Conservation (phyloP, 352 stramenopile species). For the Saprolegnia parasitica region DNA sequence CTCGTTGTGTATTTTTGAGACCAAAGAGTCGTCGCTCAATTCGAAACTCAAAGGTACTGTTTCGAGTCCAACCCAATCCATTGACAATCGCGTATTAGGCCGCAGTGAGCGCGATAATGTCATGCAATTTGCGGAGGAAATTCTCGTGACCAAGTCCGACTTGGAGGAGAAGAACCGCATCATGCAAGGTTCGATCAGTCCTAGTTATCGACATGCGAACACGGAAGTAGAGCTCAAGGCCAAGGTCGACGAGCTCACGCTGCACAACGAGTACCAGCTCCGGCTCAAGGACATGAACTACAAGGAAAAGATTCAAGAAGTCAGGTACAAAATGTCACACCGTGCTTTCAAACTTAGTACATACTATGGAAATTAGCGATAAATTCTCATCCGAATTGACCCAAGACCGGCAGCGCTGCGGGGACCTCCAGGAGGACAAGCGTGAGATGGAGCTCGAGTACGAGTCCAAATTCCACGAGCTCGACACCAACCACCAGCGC, state of each 20-base stretch:
- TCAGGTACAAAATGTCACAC: slow-evolving; percentile 51
- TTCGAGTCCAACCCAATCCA: slow-evolving; percentile 13
- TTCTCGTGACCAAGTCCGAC: slow-evolving; percentile 86
- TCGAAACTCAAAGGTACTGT: slow-evolving; percentile 32
- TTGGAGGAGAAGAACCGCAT: slow-evolving; percentile 89
- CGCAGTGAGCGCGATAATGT: slow-evolving; percentile 44
- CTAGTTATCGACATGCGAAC: slow-evolving; percentile 37
- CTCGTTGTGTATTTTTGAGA: slow-evolving; percentile 88
- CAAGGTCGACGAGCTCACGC: slow-evolving; percentile 92
- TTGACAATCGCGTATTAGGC: neutral
- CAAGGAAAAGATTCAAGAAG: slow-evolving; percentile 91
- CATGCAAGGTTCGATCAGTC: slow-evolving; percentile 40
- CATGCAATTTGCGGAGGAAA: slow-evolving; percentile 69
- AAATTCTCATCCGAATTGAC: slow-evolving; percentile 93
- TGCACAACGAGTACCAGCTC: slow-evolving; percentile 94
- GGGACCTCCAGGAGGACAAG: slow-evolving; percentile 87
- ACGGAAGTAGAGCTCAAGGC: slow-evolving; percentile 84
- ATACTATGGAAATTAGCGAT: slow-evolving; percentile 37
- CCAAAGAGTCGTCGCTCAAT: slow-evolving; percentile 39
- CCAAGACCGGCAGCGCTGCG: slow-evolving; percentile 88
- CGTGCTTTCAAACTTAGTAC: neutral
- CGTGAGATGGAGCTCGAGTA: slow-evolving; percentile 91
- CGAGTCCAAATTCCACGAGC: slow-evolving; percentile 87
- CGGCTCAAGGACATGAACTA: slow-evolving; percentile 95
- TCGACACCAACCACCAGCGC: slow-evolving; percentile 89